Evolutionary conservation across 495 filamentous ascomycete genomes (phyloP), one percentile per base, ranked within the genome.

Genomic region (Penicillium desertorum): DNA sequence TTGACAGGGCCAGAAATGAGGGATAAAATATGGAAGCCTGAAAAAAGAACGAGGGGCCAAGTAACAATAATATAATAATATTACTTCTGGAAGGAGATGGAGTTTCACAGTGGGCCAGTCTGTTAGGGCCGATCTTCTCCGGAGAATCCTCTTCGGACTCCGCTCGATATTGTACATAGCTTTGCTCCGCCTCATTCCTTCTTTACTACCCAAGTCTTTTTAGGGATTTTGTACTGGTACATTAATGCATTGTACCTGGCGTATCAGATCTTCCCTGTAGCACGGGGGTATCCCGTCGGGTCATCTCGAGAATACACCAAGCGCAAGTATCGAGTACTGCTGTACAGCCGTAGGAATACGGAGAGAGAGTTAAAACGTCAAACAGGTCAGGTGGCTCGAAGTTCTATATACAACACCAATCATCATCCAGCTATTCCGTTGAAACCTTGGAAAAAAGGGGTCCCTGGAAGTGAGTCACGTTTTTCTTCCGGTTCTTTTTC

Each of bases 91-190:
- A 68, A 66, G 51, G 58, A 63, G 61, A 66, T 64, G 66, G 63
- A 66, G 66, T 68, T 57, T 51, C 60, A 66, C 54, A 54, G 62
- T 62, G 63, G 56, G 45, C 51, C 56, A 42, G 9, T 30, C 25
- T 47, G 10, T 61, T 66, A 58, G 61, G 61, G 66, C 66, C 66
- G 66, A 69, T 69, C 66, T 45, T 69, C 59, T 64, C 66, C 66
- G 66, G 66, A 66, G 65, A 61, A 66, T 62, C 63, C 57, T 56
- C 47, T 60, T 32, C 30, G 30, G 9, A 32, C 30, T 32, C 30
- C 30, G 30, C 10, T n/a, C n/a, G n/a, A n/a, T n/a, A n/a, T n/a
- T n/a, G n/a, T n/a, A n/a, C n/a, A n/a, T n/a, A 34, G 30, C 30
- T 22, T 44, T 43, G 45, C 22, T 23, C 44, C 45, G 23, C 27